These are phyloP conservation scores for Pilasporangium apinafurcum DNA, from an alignment of 352 stramenopile genomes.

Conservation along the genomic window DNA sequence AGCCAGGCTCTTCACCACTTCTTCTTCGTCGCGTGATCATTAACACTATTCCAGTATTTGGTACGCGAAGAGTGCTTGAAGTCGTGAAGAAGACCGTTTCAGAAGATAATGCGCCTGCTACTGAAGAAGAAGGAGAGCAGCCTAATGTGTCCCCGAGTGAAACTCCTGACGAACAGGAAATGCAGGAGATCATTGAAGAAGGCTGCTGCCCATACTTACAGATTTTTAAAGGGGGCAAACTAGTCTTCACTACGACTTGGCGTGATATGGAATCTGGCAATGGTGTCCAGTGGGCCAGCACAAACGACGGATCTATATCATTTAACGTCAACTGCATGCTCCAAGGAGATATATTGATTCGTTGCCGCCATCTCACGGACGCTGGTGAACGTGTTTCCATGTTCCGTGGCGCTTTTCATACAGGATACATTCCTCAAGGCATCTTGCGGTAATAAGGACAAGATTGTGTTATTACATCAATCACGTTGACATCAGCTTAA, in stretches of 20 bases:
- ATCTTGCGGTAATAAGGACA: constrained; percentile 75
- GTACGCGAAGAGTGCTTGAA: constrained; percentile 51
- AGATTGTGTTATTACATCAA: not conserved
- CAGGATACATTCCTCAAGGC: constrained; percentile 94
- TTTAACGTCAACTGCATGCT: constrained; percentile 96
- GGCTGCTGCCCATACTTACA: constrained; percentile 97
- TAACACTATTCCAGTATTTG: constrained; percentile 90
- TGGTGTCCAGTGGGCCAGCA: constrained; percentile 89
- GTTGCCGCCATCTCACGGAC: constrained; percentile 93
- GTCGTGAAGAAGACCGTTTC: constrained; percentile 29
- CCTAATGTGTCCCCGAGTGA: constrained; percentile 3
- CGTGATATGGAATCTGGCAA: constrained; percentile 79
- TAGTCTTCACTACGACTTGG: constrained; percentile 94
- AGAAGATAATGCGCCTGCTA: constrained; percentile 17
- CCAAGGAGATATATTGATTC: constrained; percentile 96
- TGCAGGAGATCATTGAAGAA: constrained; percentile 63
- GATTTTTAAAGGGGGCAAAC: constrained; percentile 96
- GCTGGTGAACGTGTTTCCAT: constrained; percentile 90
- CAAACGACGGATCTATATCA: constrained; percentile 82
- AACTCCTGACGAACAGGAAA: constrained; percentile 29
- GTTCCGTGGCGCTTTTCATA: constrained; percentile 98
- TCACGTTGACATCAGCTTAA: too few relatives aligned
- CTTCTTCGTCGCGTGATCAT: constrained; percentile 96
- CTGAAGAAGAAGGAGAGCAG: constrained; percentile 22
- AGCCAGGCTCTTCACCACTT: constrained; percentile 91